Conservation (phyloP, 345 rosid species). For the Rhizophora mangle region DNA sequence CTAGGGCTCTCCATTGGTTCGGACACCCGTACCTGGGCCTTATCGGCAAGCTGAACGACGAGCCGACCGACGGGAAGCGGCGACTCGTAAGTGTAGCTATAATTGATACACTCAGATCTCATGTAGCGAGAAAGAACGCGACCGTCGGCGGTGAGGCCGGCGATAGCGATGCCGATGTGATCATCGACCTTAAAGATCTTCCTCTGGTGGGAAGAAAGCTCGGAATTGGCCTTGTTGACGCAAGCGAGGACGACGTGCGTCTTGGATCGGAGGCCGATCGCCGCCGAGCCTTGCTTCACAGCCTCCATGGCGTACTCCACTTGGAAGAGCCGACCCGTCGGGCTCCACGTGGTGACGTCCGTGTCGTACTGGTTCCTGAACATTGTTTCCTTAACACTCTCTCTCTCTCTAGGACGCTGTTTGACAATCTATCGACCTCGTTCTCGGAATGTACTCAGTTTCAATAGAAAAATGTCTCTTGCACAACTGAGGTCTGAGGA, state of each 20-base stretch:
- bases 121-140: constrained; percentile 93
- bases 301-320: constrained; percentile 99
- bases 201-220: constrained; percentile 95
- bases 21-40: constrained; percentile 70
- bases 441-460: too few species aligned
- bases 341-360: too few species aligned
- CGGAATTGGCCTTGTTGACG: constrained; percentile 89
- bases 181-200: constrained; percentile 98
- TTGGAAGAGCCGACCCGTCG: too few species aligned
- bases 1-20: not conserved
- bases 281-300: constrained; percentile 98
- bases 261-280: constrained; percentile 98
- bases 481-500: not conserved
- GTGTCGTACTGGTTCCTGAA: too few species aligned
- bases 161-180: constrained; percentile 95
- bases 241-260: constrained; percentile 87
- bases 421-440: too few species aligned
- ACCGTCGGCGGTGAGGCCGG: constrained; percentile 97
- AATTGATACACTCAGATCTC: constrained; percentile 92
- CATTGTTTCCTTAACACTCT: too few species aligned
- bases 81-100: constrained; percentile 83
- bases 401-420: too few species aligned
- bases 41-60: constrained; percentile 70
- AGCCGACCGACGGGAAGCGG: constrained; percentile 95
- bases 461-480: too few species aligned